Percentiles rank a stretch among this genome's conserved stretches.
These are phyloP conservation scores for Mucuna pruriens DNA, from an alignment of 306 rosid species.

Conservation along the genomic window DNA sequence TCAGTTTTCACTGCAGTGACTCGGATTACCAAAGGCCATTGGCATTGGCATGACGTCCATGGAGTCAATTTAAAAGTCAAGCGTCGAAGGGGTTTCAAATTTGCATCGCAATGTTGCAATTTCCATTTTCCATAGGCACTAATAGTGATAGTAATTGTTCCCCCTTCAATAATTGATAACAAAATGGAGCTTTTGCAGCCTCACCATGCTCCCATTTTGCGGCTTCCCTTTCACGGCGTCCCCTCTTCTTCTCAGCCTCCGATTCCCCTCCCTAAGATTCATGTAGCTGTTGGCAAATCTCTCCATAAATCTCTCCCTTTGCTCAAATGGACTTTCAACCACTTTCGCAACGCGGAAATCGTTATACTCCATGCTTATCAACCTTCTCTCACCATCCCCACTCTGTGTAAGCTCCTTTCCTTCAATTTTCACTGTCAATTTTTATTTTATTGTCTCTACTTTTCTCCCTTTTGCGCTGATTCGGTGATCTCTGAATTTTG, in stretches of 20 bases:
- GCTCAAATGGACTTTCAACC: slow-evolving; percentile 69
- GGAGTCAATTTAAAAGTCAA: slow-evolving; percentile 43
- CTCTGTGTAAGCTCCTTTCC: slow-evolving; percentile 58
- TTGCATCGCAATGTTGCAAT: slow-evolving; percentile 6
- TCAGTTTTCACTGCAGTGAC: neutral
- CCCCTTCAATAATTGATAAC: slow-evolving; percentile 11
- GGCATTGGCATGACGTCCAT: too few species aligned
- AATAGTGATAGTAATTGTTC: neutral
- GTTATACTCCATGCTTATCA: slow-evolving; percentile 70
- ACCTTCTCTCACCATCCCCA: slow-evolving; percentile 79
- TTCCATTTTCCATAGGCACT: neutral
- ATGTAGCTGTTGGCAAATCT: slow-evolving; percentile 78
- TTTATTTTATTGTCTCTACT: neutral
- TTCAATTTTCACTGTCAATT: slow-evolving; percentile 23
- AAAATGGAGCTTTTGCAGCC: slow-evolving; percentile 54
- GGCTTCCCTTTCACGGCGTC: slow-evolving; percentile 32
- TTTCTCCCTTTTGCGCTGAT: neutral
- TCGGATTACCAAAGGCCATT: neutral
- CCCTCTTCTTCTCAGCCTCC: slow-evolving; percentile 28
- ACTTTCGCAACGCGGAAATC: slow-evolving; percentile 51
- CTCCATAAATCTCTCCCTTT: slow-evolving; percentile 55
- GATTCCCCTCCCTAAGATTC: slow-evolving; percentile 45
- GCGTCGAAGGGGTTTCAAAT: neutral
- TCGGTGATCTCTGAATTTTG: slow-evolving; percentile 15
- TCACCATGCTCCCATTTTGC: slow-evolving; percentile 38